Evolutionary conservation across 148 eudicot species (phyloP), one percentile per base, ranked within the genome.

Genomic region (Agrostemma githago): DNA sequence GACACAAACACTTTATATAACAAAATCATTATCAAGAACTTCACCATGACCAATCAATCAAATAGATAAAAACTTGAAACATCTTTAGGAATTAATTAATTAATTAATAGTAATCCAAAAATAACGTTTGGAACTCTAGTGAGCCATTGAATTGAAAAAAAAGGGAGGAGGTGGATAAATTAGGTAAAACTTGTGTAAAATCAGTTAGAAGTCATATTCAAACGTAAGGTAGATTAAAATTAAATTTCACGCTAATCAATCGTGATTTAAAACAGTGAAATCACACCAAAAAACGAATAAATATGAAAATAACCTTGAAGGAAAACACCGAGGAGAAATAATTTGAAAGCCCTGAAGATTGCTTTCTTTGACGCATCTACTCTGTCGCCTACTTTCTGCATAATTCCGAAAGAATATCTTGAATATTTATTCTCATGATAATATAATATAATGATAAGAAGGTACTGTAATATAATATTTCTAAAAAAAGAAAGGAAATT

Each of bases 241-340:
- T 68, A 5, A 6, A 51, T 46, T 69, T 14, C 72, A 46, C 71
- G 20, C 57, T 26, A 43, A 8, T 4, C 8, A 68, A 39, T 38
- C 68, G 46, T 65, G 44, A 65, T 65, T 19, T 15, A 48, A 21
- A 68, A 68, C 59, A 68, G 3, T 46, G 59, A 68, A 46, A 56
- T 39, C 63, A 71, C 41, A 71, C 20, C 63, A 56, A 54, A 12
- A 43, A 7, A 43, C 46, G 46, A 7, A 43, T 43, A 43, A 4
- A 43, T 43, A 5, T 43, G 46, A 74, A 42, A 34, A 57, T 39
- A 85, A 90, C 97, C 97, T 88, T 92, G 97, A 76, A 92, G 91
- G 77, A 90, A 82, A 78, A 92, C 86, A 26, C 97, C 97, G 75
- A 92, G 87, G 71, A 86, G 65, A 83, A 90, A 92, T 56, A 92